A percentile compares a stretch with the other conserved stretches of the same genome.
phyloP scores from a whole-genome alignment of 257 asterid species.

The Scutellaria barbata region DNA sequence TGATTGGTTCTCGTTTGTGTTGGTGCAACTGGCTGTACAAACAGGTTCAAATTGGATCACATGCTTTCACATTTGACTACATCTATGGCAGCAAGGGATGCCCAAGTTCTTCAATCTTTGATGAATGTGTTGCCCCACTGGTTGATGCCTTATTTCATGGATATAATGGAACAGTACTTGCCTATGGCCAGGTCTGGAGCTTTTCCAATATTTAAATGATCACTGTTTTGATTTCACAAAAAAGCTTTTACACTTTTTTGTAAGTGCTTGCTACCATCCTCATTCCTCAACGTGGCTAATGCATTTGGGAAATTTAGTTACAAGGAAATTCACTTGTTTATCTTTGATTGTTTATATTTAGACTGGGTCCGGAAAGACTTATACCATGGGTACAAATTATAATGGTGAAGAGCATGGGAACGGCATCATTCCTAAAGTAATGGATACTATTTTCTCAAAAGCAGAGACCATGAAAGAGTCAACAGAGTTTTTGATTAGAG shows the following conservation, averaged over 20 bases:
- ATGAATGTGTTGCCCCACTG: constrained; percentile 77
- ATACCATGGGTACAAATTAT: constrained; percentile 97
- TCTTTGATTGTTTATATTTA: constrained; percentile 33
- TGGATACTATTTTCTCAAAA: constrained; percentile 76
- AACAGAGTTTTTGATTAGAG: constrained; percentile 76
- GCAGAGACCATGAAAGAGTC: constrained; percentile 68
- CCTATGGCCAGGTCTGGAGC: constrained; percentile 83
- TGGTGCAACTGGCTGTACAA: constrained; percentile 36
- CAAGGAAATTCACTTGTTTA: constrained; percentile 24
- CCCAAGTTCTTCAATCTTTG: constrained; percentile 66
- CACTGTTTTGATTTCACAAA: neutral
- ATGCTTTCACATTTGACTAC: constrained; percentile 84
- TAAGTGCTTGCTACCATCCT: too few relatives aligned
- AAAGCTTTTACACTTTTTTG: neutral
- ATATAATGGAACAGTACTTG: constrained; percentile 94
- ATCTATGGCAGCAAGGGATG: constrained; percentile 76
- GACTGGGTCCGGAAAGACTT: constrained; percentile 99
- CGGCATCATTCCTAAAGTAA: constrained; percentile 88
- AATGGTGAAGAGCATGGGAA: constrained; percentile 78
- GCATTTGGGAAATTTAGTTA: neutral
- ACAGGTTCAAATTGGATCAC: constrained; percentile 98
- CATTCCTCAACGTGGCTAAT: too few relatives aligned
- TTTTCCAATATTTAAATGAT: neutral
- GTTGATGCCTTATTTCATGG: constrained; percentile 88
- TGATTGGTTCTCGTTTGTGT: constrained; percentile 2